Evolutionary conservation across 208 protist species (phyloP).

Genomic region (Trypanosoma grayi): DNA sequence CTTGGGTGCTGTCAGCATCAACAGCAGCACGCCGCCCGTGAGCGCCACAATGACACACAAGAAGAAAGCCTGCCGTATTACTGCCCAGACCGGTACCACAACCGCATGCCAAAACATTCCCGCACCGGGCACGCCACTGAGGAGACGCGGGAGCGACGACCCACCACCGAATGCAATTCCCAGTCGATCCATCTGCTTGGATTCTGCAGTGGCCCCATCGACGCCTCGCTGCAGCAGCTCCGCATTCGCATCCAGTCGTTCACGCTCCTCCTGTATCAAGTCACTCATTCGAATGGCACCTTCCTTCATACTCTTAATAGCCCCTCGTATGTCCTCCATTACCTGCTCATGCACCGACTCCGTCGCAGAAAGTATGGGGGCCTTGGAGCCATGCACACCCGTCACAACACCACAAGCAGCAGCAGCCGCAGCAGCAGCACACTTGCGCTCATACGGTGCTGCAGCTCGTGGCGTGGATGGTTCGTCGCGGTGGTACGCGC

Average conservation of each 20-base stretch:
- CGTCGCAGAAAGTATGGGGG: neutral
- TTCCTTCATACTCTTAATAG: slow-evolving; percentile 57
- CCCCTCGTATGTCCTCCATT: slow-evolving; percentile 46
- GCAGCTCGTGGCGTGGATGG: neutral
- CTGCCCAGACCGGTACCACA: slow-evolving; percentile 54
- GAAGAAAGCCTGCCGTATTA: slow-evolving; percentile 48
- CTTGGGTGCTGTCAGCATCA: slow-evolving; percentile 47
- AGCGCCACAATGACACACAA: slow-evolving; percentile 38
- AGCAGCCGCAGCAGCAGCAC: neutral
- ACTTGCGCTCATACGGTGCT: neutral
- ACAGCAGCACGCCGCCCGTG: slow-evolving; percentile 30
- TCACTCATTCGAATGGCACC: slow-evolving; percentile 54
- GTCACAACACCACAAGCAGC: too few species aligned
- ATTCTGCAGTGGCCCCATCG: slow-evolving; percentile 31
- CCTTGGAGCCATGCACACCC: neutral
- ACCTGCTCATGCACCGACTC: slow-evolving; percentile 34
- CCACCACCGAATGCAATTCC: slow-evolving; percentile 14
- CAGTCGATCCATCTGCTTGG: slow-evolving; percentile 31
- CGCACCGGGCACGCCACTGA: slow-evolving; percentile 40
- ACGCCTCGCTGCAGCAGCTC: slow-evolving; percentile 47
- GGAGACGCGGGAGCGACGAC: slow-evolving; percentile 19
- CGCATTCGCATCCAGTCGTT: slow-evolving; percentile 33
- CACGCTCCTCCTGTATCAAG: slow-evolving; percentile 50
- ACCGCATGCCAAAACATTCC: slow-evolving; percentile 48
- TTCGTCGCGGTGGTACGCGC: slow-evolving; percentile 9